These are phyloP conservation scores for Xylariales sp. DNA, from an alignment of 2,329 filamentous ascomycete species.

Conservation along the genomic window DNA sequence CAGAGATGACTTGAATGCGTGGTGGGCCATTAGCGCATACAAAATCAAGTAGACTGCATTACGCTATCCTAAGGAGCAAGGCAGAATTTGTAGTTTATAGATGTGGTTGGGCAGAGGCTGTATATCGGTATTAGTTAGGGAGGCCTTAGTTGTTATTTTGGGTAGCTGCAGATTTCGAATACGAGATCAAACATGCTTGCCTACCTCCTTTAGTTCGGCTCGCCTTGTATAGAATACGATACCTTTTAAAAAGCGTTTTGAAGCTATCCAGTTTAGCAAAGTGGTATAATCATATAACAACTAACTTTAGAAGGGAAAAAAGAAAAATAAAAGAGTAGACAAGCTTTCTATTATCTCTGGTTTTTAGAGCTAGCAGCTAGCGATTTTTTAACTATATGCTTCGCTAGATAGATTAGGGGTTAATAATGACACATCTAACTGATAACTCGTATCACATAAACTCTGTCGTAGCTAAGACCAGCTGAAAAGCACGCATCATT, in stretches of 20 bases:
- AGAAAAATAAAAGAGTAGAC: too few relatives aligned
- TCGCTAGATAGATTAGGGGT: conserved; percentile 13
- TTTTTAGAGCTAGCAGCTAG: background rate
- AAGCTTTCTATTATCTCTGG: too few relatives aligned
- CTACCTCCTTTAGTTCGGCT: background rate
- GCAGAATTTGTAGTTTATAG: conserved; percentile 19
- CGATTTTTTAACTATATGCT: background rate
- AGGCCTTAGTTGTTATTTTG: conserved; percentile 18
- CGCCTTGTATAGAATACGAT: conserved; percentile 13
- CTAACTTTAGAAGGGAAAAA: background rate
- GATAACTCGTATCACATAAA: background rate
- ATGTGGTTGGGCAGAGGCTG: conserved; percentile 18
- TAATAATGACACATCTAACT: conserved; percentile 2
- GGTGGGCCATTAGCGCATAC: conserved; percentile 17
- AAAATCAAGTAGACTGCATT: conserved; percentile 19
- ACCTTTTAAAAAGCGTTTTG: conserved; percentile 5
- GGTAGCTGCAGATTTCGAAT: conserved; percentile 10
- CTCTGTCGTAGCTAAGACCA: conserved; percentile 13
- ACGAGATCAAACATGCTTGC: conserved; percentile 8
- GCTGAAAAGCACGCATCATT: conserved; percentile 12
- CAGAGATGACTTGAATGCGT: background rate
- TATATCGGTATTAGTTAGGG: conserved; percentile 7
- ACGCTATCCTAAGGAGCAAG: conserved; percentile 16
- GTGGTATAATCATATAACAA: background rate
- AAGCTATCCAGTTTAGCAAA: background rate